Base-by-base conservation (phyloP, 441 rosid genomes). In the Pelargonium cotyledonis region DNA sequence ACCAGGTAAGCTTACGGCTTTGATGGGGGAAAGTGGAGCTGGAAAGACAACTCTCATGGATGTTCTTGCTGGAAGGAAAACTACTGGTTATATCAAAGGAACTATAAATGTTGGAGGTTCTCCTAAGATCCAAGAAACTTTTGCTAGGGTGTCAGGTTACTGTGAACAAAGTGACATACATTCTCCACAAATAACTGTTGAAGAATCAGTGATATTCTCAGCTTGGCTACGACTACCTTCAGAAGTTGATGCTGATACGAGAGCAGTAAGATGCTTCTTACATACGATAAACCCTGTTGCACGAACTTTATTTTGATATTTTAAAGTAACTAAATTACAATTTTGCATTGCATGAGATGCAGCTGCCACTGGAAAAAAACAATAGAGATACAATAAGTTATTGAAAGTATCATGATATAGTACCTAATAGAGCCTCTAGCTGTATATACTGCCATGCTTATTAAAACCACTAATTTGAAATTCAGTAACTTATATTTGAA, bases 11-110 rank as follows among this genome's bases (percentile, higher is more conserved):
- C 81, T 88, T 26, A 86, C 91, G 23, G 94, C 94, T 11, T 55
- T 88, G 69, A 86, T 88, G 91, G 94, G 91, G 16, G 91, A 84
- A 23, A 88, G 88, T 72, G 94, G 94, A 51, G 90, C 94, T 11
- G 94, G 94, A 12, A 88, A 88, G 77, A 88, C 94, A 46, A 88
- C 90, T 15, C 86, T 86, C 21, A 68, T 88, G 85, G 94, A 88
- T 74, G 91, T 88, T 78, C 85, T 88, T 49, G 68, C 85, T 1
- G 91, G 94, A 67, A 81, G 94, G 68, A 88, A 88, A 75, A 88
- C 87, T 2, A 82, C 82, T 0, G 91, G 94, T 11, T 65, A 46
- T 15, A 86, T 86, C 3, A 76, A 82, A 71, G 94, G 94, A 67
- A 86, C 84, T 14, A 84, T 88, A 40, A 82, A 73, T 68, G 75